Percentiles rank a stretch among this genome's conserved stretches.
These are phyloP conservation scores for Ceratobasidium sp. DNA, from an alignment of 1,284 basidiomycete species.

Conservation along the genomic window DNA sequence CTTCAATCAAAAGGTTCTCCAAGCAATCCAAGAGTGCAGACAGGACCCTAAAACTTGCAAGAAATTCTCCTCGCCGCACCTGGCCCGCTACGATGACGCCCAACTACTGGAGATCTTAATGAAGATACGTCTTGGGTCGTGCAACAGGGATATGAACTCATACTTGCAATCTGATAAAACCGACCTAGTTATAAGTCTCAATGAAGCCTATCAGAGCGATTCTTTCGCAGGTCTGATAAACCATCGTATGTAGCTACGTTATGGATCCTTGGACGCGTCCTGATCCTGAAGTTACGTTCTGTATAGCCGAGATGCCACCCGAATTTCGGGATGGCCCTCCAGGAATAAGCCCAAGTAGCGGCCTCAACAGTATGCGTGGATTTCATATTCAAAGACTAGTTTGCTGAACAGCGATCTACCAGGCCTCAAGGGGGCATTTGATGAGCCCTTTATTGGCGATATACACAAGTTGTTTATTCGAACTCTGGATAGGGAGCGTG, in stretches of 20 bases:
- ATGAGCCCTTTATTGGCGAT: background rate
- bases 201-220: background rate
- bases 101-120: background rate
- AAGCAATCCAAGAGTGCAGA: background rate
- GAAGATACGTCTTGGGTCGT: background rate
- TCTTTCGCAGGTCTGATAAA: background rate
- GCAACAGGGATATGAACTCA: background rate
- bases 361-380: no score
- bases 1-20: background rate
- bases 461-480: background rate
- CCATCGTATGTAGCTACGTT: background rate
- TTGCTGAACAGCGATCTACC: background rate
- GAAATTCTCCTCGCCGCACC: no score
- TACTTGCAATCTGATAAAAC: background rate
- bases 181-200: background rate
- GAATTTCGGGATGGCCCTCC: background rate
- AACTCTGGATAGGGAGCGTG: background rate
- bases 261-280: background rate
- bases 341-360: no score
- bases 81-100: no score
- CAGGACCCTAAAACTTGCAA: no score
- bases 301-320: background rate
- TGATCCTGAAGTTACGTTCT: background rate
- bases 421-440: slow-evolving; percentile 10
- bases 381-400: background rate